Evolutionary conservation across 495 filamentous ascomycete species (phyloP), one percentile per base, ranked within the genome.

Genomic region (Daldinia childiae): DNA sequence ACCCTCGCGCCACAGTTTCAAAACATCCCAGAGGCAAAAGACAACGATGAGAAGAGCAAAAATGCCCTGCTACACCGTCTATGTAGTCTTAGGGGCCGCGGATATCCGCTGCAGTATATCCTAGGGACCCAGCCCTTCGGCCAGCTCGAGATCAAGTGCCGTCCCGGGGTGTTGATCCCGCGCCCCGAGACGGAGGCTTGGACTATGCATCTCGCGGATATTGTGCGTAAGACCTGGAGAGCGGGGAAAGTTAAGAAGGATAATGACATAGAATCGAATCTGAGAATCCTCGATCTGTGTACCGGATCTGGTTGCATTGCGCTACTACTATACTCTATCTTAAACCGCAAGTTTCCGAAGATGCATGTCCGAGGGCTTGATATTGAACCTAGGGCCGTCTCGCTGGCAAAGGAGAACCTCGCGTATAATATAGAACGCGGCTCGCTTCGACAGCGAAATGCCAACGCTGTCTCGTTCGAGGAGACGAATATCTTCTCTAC

Each of bases 281-380:
- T 95, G 6, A 85, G 83, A 30, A 84, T 98, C 24, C 75, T 98
- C 1, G 95, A 99, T 78, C 79, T 97, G 27, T 98, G 95, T 77
- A 92, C 92, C 0, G 95, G 95, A 4, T 92, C 92, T 17, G 95
- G 95, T 29, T 98, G 95, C 78, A 97, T 99, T 66, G 81, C 93
- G 0, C 87, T 98, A 8, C 87, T 92, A 8, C 82, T 97, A 0
- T 79, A 88, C 71, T 74, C 87, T 12, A 83, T 87, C 6, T 84
- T 95, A 51, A 62, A 64, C 68, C 27, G 71, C 62, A 2, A 43
- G 8, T 61, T 73, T 38, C 60, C 72, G 1, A 12, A 58, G 0
- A 34, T 81, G 6, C 38, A 21, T 4, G 72, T 82, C 15, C 64
- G 79, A 0, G 91, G 87, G 15, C 69, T 90, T 19, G 91, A 93